Base-by-base conservation (phyloP, 345 rosid genomes). In the Linum trigynum region DNA sequence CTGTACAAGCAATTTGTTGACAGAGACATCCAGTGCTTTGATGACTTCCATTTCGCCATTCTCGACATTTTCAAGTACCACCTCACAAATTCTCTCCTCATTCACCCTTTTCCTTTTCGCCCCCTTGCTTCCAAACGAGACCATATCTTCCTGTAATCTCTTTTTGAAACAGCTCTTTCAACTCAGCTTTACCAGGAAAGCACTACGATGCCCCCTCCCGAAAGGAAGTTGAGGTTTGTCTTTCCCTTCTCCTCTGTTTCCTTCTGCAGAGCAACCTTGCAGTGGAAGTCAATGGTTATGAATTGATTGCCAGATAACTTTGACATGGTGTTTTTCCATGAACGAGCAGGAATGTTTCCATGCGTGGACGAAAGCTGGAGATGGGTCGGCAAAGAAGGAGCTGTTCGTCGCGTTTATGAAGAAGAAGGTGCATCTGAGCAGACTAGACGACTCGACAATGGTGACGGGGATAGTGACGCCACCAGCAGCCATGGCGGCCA, bases 401-500 rank as follows among this genome's bases (percentile, higher is more conserved):
- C 5, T 75, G 17, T 86, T 92, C 17, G n/a, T 66, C 11, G 51
- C 75, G 1, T 86, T 90, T 57, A 79, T 90, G 68, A 72, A 69
- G 62, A 3, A 80, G 17, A 70, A 14, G 0, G 73, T 88, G 16
- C 73, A 64, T 23, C 77, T 85, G 8, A 85, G 84, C 78, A 79
- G 71, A 75, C 67, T 86, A 6, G 98, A 92, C 57, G 77, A 84
- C 60, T 71, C 57, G 4, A 82, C 92, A 5, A 38, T 92, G 76
- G 51, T 86, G 9, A 74, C 83, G 2, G 96, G 97, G 39, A 53
- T 92, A 35, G 67, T 73, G 3, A 85, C 86, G 1, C 96, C 97
- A 0, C 96, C 95, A 0, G 96, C 94, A 3, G 96, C 90, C 43
- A 88, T 90, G 95, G 97, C 84, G 0, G 88, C 90, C 0, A 94